Evolutionary conservation across 208 protist species (phyloP), one percentile per base, ranked within the genome.

Genomic region (Leishmania turanica): DNA sequence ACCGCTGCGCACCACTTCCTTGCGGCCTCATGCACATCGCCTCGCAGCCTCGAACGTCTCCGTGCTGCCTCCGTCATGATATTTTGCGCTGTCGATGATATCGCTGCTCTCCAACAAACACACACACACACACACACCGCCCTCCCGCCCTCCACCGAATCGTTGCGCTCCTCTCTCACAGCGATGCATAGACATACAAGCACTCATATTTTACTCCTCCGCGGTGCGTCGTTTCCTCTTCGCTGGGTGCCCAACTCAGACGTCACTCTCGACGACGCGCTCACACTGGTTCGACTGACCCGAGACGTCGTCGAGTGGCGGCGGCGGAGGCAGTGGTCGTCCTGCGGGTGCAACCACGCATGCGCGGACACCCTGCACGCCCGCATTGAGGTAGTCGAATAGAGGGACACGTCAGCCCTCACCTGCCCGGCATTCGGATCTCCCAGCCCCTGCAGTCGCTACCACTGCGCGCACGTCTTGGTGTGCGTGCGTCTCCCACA

Each of bases 131-230:
- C 64, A 21, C 37, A 49, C 6, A 49, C 45, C 0, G 8, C 45
- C 17, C 17, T 42, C 40, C 65, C 34, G 0, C 27, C 15, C 27
- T 9, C 27, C 64, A 45, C 31, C 40, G 2, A 45, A 24, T n/a
- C 21, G 24, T 49, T 49, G 34, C 21, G 13, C 27, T 72, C 9
- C 21, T 49, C 40, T 49, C 51, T 51, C 45, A 71, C 17, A 9
- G 24, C 11, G 15, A 64, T n/a, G 78, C 82, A 78, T 60, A 79
- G 42, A 76, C 70, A 66, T 42, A 84, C 66, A 45, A n/a, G 54
- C 54, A 62, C 15, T 40, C 49, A 71, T 37, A 72, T 34, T 27
- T 24, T 31, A 45, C 69, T 60, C 70, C 31, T 51, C 54, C 69
- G 37, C 31, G 19, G 40, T 65, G 64, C 74, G 56, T 42, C 53